Conservation (phyloP, 805 yeast genomes). For the Debaryomyces tyrocola region DNA sequence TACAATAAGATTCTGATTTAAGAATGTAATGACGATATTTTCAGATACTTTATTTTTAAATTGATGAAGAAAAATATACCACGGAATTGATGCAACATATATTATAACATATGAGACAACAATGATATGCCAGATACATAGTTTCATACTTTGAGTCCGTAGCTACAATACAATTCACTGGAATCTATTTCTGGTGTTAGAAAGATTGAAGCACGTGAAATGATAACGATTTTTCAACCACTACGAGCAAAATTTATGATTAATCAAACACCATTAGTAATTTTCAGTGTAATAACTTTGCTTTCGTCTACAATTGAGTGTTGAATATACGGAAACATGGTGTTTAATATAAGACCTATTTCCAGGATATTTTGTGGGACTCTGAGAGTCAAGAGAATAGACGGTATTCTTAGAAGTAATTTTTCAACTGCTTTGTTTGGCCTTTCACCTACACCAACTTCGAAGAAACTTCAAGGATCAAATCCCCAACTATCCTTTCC, state of each 20-base stretch:
- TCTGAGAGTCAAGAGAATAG: too few species aligned
- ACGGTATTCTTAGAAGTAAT: not conserved
- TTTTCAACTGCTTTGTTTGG: not conserved
- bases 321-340: too few species aligned
- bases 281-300: too few species aligned
- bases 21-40: constrained; percentile 8
- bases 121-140: not conserved
- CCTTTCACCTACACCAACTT: constrained; percentile 1
- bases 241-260: constrained; percentile 1
- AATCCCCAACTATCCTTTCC: constrained; percentile 78
- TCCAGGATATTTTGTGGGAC: too few species aligned
- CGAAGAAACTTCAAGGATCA: constrained; percentile 26
- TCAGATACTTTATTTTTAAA: constrained; percentile 12
- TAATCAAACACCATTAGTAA: not conserved
- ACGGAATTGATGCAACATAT: constrained; percentile 23
- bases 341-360: too few species aligned
- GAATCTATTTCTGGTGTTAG: too few species aligned
- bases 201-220: constrained; percentile 2
- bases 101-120: constrained; percentile 8
- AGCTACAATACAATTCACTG: too few species aligned
- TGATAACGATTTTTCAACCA: not conserved
- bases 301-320: too few species aligned
- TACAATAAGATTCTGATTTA: constrained; percentile 23
- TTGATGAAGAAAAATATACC: constrained; percentile 10
- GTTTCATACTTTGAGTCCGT: not conserved